Evolutionary conservation across 768 basidiomycete genomes (phyloP), one percentile per base, ranked within the genome.

Genomic region (Boletus coccyginus): DNA sequence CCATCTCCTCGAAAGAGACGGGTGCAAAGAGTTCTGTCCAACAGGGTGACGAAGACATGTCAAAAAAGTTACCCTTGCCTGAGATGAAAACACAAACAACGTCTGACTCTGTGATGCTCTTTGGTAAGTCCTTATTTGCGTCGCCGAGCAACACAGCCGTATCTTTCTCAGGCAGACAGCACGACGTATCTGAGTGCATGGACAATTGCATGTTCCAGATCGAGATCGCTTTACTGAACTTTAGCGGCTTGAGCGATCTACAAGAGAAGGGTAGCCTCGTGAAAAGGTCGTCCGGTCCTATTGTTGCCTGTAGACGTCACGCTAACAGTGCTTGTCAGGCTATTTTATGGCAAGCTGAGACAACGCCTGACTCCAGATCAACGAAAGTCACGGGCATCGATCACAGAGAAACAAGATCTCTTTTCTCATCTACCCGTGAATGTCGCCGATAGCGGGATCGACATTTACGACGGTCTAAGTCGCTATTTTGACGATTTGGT

Each of bases 151-250:
- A 50, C 35, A 17, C 19, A 21, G 14, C 41, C 47, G 40, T 24
- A 66, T 41, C 31, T 46, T 57, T 55, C 9, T 39, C 55, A 93
- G 94, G 96, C 7, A 88, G 90, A 64, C 97, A 99, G 66, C 96
- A 99, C 66, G 97, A 99, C 69, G 95, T 98, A 13, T 88, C 96
- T 0, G 97, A 99, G 73, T 98, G 96, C 73, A 93, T 98, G 89
- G 96, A 98, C 73, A 98, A 98, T 65, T 95, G 95, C 76, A 90
- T 99, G 80, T 97, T 97, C 75, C 97, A 98, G 72, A 94, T 98
- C 49, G 97, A 99, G 72, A 89, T 92, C 5, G 94, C 94, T 1
- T 70, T 93, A 46, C 77, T 93, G 39, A 90, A 90, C 64, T 89
- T 94, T 57, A 83, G 83, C 49, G 66, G 61, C 11, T 38, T 72